phyloP scores from a whole-genome alignment of 805 yeast genomes.

The Starmerella davenportii region DNA sequence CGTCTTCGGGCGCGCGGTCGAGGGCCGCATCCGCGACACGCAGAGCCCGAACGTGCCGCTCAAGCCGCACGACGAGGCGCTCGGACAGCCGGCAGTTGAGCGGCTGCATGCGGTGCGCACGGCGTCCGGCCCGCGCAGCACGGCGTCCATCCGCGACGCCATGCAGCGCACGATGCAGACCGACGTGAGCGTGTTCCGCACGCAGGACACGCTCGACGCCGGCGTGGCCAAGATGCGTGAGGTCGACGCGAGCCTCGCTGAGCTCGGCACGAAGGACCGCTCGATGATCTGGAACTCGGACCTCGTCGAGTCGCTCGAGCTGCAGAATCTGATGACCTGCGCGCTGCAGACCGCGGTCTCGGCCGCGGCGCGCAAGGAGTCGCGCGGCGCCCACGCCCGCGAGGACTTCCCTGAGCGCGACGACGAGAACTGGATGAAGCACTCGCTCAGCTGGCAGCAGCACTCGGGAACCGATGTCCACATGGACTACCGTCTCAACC shows the following conservation, averaged over 20 bases:
- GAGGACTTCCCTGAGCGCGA: conserved; percentile 95
- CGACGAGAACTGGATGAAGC: conserved; percentile 95
- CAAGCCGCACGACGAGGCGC: conserved; percentile 61
- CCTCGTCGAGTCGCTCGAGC: conserved; percentile 84
- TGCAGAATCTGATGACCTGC: conserved; percentile 91
- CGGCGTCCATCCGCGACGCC: conserved; percentile 73
- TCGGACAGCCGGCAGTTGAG: conserved; percentile 78
- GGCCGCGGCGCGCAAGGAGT: conserved; percentile 89
- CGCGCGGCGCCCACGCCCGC: conserved; percentile 99
- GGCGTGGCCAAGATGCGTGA: conserved; percentile 67
- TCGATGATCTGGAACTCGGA: conserved; percentile 99
- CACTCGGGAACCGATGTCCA: conserved; percentile 49
- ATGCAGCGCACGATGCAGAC: conserved; percentile 96
- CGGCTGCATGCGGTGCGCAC: conserved; percentile 78
- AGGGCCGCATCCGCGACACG: conserved; percentile 73
- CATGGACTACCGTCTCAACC: conserved; percentile 74
- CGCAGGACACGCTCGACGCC: conserved; percentile 73
- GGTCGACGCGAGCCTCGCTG: conserved; percentile 55
- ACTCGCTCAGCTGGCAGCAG: conserved; percentile 80
- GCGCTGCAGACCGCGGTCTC: conserved; percentile 89
- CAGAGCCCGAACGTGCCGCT: conserved; percentile 81
- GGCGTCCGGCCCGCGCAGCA: conserved; percentile 62
- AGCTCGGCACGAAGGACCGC: conserved; percentile 80
- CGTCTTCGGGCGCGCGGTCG: conserved; percentile 96
- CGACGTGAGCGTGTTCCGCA: conserved; percentile 94